Conservation (phyloP, 2,329 filamentous ascomycete genomes). For the Fusarium sp. region DNA sequence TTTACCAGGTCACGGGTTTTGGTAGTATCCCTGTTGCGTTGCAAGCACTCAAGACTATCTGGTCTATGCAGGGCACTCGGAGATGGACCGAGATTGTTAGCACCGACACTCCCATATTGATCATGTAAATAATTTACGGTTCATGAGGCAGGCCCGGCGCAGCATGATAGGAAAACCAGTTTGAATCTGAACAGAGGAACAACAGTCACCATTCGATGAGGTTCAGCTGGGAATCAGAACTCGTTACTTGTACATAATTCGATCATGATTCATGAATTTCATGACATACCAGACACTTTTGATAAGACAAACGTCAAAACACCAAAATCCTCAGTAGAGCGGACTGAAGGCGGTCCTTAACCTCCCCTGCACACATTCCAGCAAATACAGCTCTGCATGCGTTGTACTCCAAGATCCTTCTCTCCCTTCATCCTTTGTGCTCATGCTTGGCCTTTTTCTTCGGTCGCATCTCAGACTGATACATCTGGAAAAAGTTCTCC, state of each 20-base stretch:
- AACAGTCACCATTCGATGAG: background rate
- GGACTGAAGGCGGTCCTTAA: background rate
- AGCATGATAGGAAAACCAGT: background rate
- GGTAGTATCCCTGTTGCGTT: slow-evolving; percentile 53
- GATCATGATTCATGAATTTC: background rate
- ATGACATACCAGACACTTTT: background rate
- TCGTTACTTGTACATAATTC: background rate
- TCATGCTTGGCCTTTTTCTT: slow-evolving; percentile 29
- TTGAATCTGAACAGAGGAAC: background rate
- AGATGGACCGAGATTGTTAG: slow-evolving; percentile 48
- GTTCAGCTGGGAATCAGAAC: background rate
- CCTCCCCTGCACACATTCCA: background rate
- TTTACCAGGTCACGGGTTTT: slow-evolving; percentile 51
- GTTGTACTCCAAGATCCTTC: background rate
- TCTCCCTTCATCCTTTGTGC: background rate
- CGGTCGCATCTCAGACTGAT: slow-evolving; percentile 5
- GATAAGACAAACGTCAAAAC: background rate
- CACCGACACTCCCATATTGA: slow-evolving; percentile 43
- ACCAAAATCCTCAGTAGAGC: background rate
- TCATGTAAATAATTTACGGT: slow-evolving; percentile 37
- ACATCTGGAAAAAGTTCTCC: slow-evolving; percentile 24
- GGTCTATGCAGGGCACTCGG: slow-evolving; percentile 42
- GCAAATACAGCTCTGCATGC: background rate
- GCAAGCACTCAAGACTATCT: slow-evolving; percentile 49
- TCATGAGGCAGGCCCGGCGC: background rate